Evolutionary conservation across 257 asterid species (phyloP).

Genomic region (Verbascum thapsus): DNA sequence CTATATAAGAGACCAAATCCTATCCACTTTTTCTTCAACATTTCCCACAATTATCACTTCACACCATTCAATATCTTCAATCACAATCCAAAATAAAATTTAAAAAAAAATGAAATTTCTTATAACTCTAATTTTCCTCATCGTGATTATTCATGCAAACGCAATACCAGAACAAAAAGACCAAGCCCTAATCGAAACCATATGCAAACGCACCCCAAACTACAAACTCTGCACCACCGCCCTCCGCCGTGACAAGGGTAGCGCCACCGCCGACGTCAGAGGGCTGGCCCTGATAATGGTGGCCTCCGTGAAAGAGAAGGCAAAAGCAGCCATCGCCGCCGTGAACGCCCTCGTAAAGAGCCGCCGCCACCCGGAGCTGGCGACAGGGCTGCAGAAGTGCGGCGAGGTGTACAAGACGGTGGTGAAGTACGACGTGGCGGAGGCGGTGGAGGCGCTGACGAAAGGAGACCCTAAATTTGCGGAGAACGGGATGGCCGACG

Average conservation of each 20-base stretch:
- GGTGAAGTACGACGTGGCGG: constrained; percentile 39
- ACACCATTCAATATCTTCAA: background rate
- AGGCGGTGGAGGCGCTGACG: constrained; percentile 44
- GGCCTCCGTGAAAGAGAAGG: constrained; percentile 38
- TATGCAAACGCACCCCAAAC: constrained; percentile 63
- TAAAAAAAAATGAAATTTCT: constrained; percentile 15
- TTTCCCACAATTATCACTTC: background rate
- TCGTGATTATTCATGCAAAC: background rate
- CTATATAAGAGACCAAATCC: too few species aligned
- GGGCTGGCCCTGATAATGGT: constrained; percentile 49
- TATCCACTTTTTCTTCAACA: too few species aligned
- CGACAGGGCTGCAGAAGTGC: constrained; percentile 34
- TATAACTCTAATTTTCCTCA: background rate
- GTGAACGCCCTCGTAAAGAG: constrained; percentile 25
- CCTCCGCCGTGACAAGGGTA: constrained; percentile 26
- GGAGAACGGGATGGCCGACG: constrained; percentile 57
- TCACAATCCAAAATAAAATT: background rate
- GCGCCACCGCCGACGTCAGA: constrained; percentile 33
- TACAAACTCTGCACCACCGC: constrained; percentile 52
- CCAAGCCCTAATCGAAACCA: constrained; percentile 39
- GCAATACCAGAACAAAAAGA: constrained; percentile 19
- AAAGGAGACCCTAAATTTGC: constrained; percentile 61
- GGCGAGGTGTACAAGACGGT: constrained; percentile 34
- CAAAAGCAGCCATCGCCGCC: constrained; percentile 16
- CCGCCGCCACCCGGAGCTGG: constrained; percentile 19